Evolutionary conservation across 2,329 filamentous ascomycete genomes (phyloP).

Genomic region (Dactylellina sp.): DNA sequence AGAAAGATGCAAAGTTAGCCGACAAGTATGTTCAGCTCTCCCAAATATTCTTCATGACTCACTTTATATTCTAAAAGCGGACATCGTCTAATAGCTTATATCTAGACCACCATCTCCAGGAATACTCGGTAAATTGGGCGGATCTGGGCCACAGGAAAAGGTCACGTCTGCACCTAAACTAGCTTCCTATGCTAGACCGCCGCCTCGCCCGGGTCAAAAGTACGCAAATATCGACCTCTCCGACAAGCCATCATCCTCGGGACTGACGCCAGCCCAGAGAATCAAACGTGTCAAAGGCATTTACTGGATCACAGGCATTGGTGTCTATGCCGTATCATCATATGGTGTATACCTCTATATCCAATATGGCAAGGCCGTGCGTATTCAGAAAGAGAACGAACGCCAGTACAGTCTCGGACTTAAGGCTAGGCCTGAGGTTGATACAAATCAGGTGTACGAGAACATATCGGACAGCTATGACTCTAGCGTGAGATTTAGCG

Average conservation of each 20-base stretch:
- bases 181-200: conserved; percentile 15
- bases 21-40: conserved; percentile 9
- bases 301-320: conserved; percentile 57
- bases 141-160: neutral
- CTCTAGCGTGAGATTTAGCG: conserved; percentile 58
- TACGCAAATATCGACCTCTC: conserved; percentile 32
- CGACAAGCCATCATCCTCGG: conserved; percentile 6
- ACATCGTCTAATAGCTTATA: conserved; percentile 13
- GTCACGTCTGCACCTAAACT: neutral
- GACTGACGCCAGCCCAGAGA: conserved; percentile 29
- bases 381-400: conserved; percentile 35
- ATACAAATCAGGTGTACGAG: conserved; percentile 59
- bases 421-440: conserved; percentile 36
- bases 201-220: conserved; percentile 36
- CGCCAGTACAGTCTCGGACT: conserved; percentile 34
- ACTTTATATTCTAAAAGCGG: neutral
- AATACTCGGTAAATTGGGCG: conserved; percentile 9
- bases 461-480: conserved; percentile 60
- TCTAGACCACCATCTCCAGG: conserved; percentile 7
- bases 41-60: neutral
- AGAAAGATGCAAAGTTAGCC: conserved; percentile 6
- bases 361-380: conserved; percentile 43
- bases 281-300: conserved; percentile 51
- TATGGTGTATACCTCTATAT: conserved; percentile 60
- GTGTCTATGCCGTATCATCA: conserved; percentile 57